These are phyloP conservation scores for Fonsecaea pedrosoi DNA, from an alignment of 2,329 filamentous ascomycete species.

Conservation along the genomic window DNA sequence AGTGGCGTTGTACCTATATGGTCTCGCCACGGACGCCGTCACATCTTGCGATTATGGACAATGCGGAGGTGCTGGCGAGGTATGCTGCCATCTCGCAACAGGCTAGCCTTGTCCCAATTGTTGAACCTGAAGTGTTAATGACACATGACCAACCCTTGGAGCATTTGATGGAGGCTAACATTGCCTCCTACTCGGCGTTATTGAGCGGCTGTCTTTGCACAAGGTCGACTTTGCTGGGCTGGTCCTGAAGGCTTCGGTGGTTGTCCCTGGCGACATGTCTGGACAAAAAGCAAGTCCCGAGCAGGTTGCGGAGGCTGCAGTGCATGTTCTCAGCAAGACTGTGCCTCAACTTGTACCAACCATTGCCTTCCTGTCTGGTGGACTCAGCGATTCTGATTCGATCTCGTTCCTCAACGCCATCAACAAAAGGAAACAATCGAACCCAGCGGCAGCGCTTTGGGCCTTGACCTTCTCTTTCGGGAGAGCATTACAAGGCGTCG, in stretches of 20 bases:
- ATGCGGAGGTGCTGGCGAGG: not conserved
- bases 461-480: not conserved
- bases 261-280: not conserved
- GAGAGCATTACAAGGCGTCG: not conserved
- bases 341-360: not conserved
- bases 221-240: not conserved
- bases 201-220: not conserved
- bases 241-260: not conserved
- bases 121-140: not conserved
- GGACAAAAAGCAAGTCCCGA: not conserved
- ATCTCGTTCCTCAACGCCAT: constrained; percentile 4
- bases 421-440: constrained; percentile 1
- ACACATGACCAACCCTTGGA: not conserved
- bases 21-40: not conserved
- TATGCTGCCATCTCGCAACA: constrained; percentile 3
- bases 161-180: not conserved
- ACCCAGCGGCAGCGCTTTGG: not conserved
- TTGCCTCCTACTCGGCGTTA: not conserved
- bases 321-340: not conserved
- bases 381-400: not conserved
- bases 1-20: not conserved
- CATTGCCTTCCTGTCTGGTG: not conserved
- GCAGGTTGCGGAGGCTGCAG: not conserved
- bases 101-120: not conserved
- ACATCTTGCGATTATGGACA: not conserved